Evolutionary conservation across 345 rosid genomes (phyloP).

Genomic region (Abelmoschus esculentus): DNA sequence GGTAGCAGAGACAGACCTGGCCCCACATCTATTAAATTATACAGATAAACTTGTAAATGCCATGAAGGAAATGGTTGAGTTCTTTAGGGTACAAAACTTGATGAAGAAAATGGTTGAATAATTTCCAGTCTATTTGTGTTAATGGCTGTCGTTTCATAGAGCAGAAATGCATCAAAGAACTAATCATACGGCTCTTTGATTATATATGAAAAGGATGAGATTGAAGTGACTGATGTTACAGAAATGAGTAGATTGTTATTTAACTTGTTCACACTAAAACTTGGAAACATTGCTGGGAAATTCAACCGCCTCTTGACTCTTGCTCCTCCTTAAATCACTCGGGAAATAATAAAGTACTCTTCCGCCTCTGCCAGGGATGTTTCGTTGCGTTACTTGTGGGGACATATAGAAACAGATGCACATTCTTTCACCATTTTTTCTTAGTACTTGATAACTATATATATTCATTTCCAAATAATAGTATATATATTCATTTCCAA

Average conservation of each 20-base stretch:
- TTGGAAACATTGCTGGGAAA: not conserved
- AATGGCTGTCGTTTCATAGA: no score
- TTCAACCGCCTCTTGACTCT: not conserved
- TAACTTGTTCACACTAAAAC: not conserved
- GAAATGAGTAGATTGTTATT: not conserved
- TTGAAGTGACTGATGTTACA: not conserved
- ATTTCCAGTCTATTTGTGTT: no score
- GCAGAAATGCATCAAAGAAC: no score
- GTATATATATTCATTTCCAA: no score
- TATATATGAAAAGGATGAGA: not conserved
- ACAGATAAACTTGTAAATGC: not conserved
- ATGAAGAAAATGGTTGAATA: no score
- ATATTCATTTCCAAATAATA: no score
- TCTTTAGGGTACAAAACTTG: no score
- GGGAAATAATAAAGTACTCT: not conserved
- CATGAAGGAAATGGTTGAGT: no score
- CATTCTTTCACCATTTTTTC: not conserved
- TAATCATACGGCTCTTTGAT: not conserved
- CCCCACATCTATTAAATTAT: no score
- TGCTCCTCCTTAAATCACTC: not conserved
- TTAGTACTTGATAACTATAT: no score
- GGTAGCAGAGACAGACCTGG: no score
- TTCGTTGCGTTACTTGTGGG: not conserved
- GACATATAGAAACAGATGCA: not conserved
- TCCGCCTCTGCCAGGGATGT: constrained; percentile 3